Percentiles rank a stretch among this genome's conserved stretches.
Evolutionary conservation across 164 flowering plant species (phyloP).

Genomic region (Santalum album): DNA sequence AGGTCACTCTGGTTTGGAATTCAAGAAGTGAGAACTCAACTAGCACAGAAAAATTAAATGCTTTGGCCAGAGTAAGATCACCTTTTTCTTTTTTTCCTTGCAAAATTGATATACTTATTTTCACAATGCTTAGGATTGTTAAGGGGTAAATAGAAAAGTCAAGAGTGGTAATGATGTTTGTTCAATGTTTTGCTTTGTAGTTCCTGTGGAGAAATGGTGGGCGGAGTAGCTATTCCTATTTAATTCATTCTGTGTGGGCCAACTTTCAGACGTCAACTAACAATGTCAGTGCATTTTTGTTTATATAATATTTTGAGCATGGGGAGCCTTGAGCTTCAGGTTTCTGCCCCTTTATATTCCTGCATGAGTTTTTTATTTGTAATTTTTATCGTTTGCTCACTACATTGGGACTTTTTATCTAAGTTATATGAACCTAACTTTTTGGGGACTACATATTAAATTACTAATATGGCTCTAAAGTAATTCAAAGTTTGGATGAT

Average conservation of each 20-base stretch:
- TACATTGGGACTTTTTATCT: background rate
- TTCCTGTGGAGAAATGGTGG: conserved; percentile 86
- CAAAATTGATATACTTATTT: too few species aligned
- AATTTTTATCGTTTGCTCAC: too few species aligned
- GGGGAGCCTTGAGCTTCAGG: too few species aligned
- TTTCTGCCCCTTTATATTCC: too few species aligned
- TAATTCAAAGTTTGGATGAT: too few species aligned
- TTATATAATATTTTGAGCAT: background rate
- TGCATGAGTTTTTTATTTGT: too few species aligned
- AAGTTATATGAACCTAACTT: background rate
- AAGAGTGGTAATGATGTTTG: background rate
- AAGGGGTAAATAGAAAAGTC: background rate
- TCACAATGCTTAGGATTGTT: background rate
- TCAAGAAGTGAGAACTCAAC: conserved; percentile 73
- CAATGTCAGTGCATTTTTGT: conserved; percentile 49
- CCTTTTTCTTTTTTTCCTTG: background rate
- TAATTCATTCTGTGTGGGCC: conserved; percentile 92
- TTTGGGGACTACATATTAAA: too few species aligned
- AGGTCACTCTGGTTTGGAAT: conserved; percentile 93
- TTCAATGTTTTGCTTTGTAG: conserved; percentile 25
- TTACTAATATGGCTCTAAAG: too few species aligned
- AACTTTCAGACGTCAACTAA: conserved; percentile 86
- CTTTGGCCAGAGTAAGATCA: conserved; percentile 60
- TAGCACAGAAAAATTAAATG: conserved; percentile 51
- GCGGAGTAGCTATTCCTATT: conserved; percentile 36